These are phyloP conservation scores for Saccharum hybrid DNA, from an alignment of 202 grass and related monocot genomes.

Conservation along the genomic window DNA sequence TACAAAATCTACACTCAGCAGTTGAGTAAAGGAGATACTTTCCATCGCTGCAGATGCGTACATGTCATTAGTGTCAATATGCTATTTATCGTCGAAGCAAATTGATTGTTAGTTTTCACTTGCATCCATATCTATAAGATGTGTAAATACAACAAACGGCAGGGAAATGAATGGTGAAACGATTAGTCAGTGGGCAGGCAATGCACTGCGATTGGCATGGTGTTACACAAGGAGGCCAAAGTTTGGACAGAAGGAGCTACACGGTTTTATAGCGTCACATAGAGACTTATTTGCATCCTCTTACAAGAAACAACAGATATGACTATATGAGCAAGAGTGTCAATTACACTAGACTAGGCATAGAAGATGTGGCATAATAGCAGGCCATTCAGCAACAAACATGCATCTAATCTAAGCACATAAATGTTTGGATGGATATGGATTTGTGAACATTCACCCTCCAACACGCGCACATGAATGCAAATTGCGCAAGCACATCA, in stretches of 20 bases:
- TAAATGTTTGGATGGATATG: no score
- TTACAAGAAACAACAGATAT: neutral
- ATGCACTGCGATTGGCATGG: no score
- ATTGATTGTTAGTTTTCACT: slow-evolving; percentile 11
- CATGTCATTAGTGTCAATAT: neutral
- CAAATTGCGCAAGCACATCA: no score
- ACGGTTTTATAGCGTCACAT: neutral
- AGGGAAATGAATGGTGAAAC: neutral
- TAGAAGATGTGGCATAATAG: neutral
- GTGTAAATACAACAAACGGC: neutral
- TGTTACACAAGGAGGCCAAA: no score
- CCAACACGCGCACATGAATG: no score
- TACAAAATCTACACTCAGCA: neutral
- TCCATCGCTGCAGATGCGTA: neutral
- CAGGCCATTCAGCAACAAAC: neutral
- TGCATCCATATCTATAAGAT: neutral
- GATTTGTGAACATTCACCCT: no score
- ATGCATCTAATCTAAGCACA: neutral
- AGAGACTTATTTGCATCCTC: neutral
- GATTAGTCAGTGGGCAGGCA: neutral
- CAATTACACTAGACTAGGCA: neutral
- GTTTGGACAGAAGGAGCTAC: slow-evolving; percentile 6
- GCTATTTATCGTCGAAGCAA: neutral
- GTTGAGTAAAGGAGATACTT: slow-evolving; percentile 2
- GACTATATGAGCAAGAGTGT: neutral